Evolutionary conservation across 2,329 filamentous ascomycete genomes (phyloP).

Genomic region (Penicillium thymicola): DNA sequence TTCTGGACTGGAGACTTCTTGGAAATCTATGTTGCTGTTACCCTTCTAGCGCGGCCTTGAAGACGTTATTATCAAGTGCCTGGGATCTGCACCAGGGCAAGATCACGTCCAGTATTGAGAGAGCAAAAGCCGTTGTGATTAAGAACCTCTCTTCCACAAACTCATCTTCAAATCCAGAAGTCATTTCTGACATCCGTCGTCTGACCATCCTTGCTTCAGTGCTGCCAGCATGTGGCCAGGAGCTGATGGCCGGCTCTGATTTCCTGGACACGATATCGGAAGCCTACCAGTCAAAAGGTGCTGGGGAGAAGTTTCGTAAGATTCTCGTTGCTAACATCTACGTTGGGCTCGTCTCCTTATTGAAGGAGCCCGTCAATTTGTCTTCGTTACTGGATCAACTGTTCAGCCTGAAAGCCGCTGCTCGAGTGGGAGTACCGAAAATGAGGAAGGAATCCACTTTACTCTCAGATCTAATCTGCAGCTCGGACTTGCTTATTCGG

Average conservation of each 20-base stretch:
- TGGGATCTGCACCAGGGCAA: constrained; percentile 35
- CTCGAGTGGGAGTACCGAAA: constrained; percentile 56
- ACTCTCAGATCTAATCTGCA: constrained; percentile 77
- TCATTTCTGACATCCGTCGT: constrained; percentile 31
- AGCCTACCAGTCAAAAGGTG: constrained; percentile 52
- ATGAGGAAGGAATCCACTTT: constrained; percentile 54
- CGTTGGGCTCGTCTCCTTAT: constrained; percentile 68
- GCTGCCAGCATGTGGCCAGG: constrained; percentile 47
- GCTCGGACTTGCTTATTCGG: constrained; percentile 65
- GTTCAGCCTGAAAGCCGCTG: constrained; percentile 71
- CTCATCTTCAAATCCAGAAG: constrained; percentile 11
- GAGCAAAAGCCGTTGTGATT: constrained; percentile 34
- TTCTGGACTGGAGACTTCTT: constrained; percentile 67
- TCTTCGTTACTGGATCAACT: constrained; percentile 78
- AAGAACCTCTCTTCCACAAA: constrained; percentile 26
- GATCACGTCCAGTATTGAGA: constrained; percentile 37
- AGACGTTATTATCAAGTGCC: constrained; percentile 52
- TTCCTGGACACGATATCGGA: constrained; percentile 71
- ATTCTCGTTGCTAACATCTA: constrained; percentile 71
- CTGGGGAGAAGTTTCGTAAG: constrained; percentile 57
- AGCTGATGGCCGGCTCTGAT: constrained; percentile 81
- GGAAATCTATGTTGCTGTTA: constrained; percentile 66
- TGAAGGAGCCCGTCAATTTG: constrained; percentile 65
- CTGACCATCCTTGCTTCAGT: constrained; percentile 41
- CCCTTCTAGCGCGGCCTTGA: constrained; percentile 58